Percentiles rank a stretch among this genome's conserved stretches.
These are phyloP conservation scores for Citrus reticulata DNA, from an alignment of 345 rosid genomes.

Conservation along the genomic window DNA sequence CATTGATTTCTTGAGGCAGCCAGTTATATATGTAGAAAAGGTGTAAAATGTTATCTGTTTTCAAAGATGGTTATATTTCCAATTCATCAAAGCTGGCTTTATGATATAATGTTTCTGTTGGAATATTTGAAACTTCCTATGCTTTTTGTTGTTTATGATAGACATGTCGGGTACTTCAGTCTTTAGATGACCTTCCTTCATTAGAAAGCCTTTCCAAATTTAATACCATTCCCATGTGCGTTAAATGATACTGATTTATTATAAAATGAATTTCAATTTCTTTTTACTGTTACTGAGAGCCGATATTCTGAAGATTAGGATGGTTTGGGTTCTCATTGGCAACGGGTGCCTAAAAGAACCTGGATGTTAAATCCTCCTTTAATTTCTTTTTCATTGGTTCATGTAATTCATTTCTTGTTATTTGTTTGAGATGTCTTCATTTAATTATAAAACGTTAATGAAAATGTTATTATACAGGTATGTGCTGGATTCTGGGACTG, in stretches of 20 bases:
- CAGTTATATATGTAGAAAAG: not conserved
- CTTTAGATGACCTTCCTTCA: not conserved
- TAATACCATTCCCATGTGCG: not conserved
- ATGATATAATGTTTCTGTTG: not conserved
- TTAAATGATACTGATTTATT: not conserved
- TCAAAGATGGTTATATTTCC: not conserved
- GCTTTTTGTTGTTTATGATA: not conserved
- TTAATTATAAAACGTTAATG: not conserved
- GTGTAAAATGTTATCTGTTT: not conserved
- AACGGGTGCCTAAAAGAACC: not conserved
- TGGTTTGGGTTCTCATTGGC: not conserved
- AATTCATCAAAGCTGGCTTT: not conserved
- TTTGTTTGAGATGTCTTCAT: slow-evolving; percentile 1
- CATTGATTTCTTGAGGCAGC: not conserved
- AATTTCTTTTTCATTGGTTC: not conserved
- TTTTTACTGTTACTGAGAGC: not conserved
- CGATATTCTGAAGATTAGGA: not conserved
- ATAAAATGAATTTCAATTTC: not conserved
- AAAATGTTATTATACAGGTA: slow-evolving; percentile 57
- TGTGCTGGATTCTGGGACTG: slow-evolving; percentile 90
- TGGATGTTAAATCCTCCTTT: not conserved
- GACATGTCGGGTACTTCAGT: not conserved
- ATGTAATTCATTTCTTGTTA: not conserved
- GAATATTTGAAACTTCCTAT: not conserved
- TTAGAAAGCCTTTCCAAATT: slow-evolving; percentile 3